These are phyloP conservation scores for Stagonosporopsis cucurbitacearum DNA, from an alignment of 2,329 filamentous ascomycete genomes.

Conservation along the genomic window DNA sequence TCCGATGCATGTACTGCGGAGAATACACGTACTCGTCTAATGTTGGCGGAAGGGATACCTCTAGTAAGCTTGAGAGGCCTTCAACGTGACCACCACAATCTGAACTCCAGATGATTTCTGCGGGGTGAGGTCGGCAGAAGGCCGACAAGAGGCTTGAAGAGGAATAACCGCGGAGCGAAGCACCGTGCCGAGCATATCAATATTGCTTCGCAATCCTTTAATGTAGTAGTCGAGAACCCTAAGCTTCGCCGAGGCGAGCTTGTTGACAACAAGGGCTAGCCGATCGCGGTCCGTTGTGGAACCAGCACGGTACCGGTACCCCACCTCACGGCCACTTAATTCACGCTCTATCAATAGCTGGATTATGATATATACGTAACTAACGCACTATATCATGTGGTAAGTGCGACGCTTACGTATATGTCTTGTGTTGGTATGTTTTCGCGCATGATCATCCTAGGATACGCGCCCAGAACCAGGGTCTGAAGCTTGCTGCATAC, in stretches of 20 bases:
- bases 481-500: no score
- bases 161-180: background rate
- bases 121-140: conserved; percentile 10
- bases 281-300: conserved; percentile 3
- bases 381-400: background rate
- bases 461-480: no score
- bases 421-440: no score
- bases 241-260: conserved; percentile 20
- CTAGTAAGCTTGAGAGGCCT: background rate
- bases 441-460: no score
- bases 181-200: background rate
- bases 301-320: background rate
- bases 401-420: no score
- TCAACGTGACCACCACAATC: background rate
- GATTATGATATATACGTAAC: background rate
- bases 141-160: background rate
- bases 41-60: background rate
- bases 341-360: conserved; percentile 3
- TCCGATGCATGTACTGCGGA: conserved; percentile 4
- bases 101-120: background rate
- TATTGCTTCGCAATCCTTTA: conserved; percentile 1
- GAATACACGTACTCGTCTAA: background rate
- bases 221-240: background rate
- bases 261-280: conserved; percentile 10
- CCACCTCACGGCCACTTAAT: background rate